Evolutionary conservation across 2,329 filamentous ascomycete species (phyloP), one percentile per base, ranked within the genome.

Genomic region (Penicillium sp.): DNA sequence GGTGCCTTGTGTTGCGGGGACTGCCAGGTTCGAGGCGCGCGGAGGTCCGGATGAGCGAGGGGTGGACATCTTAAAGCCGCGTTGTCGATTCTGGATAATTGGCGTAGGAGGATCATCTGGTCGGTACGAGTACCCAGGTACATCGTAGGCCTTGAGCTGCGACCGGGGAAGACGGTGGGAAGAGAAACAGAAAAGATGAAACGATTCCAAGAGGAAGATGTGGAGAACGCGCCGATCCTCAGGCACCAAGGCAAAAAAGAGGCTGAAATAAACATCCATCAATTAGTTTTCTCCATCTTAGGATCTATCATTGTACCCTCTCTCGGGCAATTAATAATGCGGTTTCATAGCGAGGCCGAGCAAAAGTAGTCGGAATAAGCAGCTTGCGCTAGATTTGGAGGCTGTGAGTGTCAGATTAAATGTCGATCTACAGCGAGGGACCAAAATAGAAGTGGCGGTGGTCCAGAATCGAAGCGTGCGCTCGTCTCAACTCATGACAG

Each of bases 1-100:
- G 21, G 88, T 90, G 69, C 86, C 88, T 69, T 88, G 85, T 15
- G 84, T 84, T 31, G 80, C 78, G 47, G 83, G 79, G 50, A 84
- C 73, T 38, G 72, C 71, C 35, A 64, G 46, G 58, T 29, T 51
- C 35, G 61, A 53, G 57, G 58, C 55, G 15, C 61, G 53, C 35
- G 53, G 44, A 45, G 56, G 53, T 52, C 56, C 51, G 17, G 70
- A 67, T 7, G 72, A 71, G 21, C 64, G 63, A 4, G 70, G 66
- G 1, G 61, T 63, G 49, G 69, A 70, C 69, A 74, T 73, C 60
- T 15, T 19, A 47, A 31, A 50, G 19, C 21, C 23, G 60, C 63
- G 64, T 44, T 60, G 58, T 64, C 61, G 56, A 55, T 30, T 9
- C 29, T 62, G 63, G 64, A 58, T 56, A 59, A 58, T 52, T 55